A percentile compares a stretch with the other conserved stretches of the same genome.
Evolutionary conservation across 2,329 filamentous ascomycete genomes (phyloP).

Genomic region (Taxawa tesnikishii): DNA sequence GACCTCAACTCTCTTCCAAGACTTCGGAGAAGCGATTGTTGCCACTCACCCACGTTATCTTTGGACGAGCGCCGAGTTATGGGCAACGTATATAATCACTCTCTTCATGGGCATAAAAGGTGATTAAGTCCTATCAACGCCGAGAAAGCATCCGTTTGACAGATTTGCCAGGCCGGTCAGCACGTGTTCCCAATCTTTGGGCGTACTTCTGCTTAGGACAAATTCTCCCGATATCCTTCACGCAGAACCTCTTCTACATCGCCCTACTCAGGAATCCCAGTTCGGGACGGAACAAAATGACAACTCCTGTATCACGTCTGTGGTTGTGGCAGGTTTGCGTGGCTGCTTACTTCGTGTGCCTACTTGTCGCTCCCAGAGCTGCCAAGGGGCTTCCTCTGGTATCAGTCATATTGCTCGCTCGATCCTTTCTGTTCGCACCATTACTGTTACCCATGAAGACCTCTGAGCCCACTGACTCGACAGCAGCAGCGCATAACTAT

Average conservation of each 20-base stretch:
- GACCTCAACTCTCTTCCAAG: constrained; percentile 18
- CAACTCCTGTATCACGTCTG: too few species aligned
- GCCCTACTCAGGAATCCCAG: constrained; percentile 11
- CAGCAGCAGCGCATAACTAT: too few species aligned
- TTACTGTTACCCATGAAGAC: too few species aligned
- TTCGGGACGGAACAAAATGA: too few species aligned
- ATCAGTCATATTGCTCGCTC: too few species aligned
- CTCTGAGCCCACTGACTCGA: too few species aligned
- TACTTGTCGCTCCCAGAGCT: too few species aligned
- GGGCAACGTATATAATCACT: constrained; percentile 13
- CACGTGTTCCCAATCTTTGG: constrained; percentile 16
- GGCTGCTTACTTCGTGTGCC: too few species aligned
- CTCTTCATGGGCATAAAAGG: constrained; percentile 18
- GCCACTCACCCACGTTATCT: constrained; percentile 11
- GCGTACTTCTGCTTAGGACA: constrained; percentile 20
- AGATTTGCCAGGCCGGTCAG: constrained; percentile 10
- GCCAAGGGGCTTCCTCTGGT: too few species aligned
- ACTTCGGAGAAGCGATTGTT: constrained; percentile 20
- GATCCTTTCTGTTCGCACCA: too few species aligned
- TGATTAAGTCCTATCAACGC: constrained; percentile 3
- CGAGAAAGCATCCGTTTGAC: background rate
- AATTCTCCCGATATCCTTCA: constrained; percentile 21
- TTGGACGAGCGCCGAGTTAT: constrained; percentile 15
- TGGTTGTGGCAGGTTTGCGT: too few species aligned
- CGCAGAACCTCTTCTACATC: constrained; percentile 21